These are phyloP conservation scores for Triticum aestivum DNA, from an alignment of 176 grass and related monocot species.

Conservation along the genomic window DNA sequence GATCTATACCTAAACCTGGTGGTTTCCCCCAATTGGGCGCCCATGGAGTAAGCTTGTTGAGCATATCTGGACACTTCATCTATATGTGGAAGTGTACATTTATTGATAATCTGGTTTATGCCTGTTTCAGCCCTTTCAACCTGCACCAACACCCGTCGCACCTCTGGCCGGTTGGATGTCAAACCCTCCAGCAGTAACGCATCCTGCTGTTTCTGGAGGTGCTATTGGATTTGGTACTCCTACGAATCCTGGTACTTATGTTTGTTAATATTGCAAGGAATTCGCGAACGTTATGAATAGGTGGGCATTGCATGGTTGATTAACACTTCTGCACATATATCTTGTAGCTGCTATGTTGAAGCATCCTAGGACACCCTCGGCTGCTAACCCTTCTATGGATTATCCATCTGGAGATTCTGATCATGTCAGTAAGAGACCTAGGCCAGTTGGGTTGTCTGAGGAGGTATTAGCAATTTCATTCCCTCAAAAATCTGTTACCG, in stretches of 20 bases:
- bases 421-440: slow-evolving; percentile 76
- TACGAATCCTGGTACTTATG: slow-evolving; percentile 78
- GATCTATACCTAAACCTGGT: slow-evolving; percentile 88
- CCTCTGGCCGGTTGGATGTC: slow-evolving; percentile 99
- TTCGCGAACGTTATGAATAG: slow-evolving; percentile 19
- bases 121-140: slow-evolving; percentile 85
- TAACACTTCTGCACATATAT: slow-evolving; percentile 18
- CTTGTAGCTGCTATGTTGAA: slow-evolving; percentile 77
- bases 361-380: slow-evolving; percentile 81
- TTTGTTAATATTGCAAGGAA: slow-evolving; percentile 30
- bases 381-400: slow-evolving; percentile 69
- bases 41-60: slow-evolving; percentile 70
- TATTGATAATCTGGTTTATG: slow-evolving; percentile 27
- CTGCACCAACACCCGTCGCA: slow-evolving; percentile 75
- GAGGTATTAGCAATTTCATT: slow-evolving; percentile 57
- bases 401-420: slow-evolving; percentile 95
- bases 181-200: slow-evolving; percentile 74
- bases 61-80: slow-evolving; percentile 32
- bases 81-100: not conserved
- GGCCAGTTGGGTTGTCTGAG: slow-evolving; percentile 90
- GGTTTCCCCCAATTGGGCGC: slow-evolving; percentile 90
- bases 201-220: slow-evolving; percentile 82
- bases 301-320: not conserved
- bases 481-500: slow-evolving; percentile 2
- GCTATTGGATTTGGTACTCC: slow-evolving; percentile 89